A percentile compares a stretch with the other conserved stretches of the same genome.
Evolutionary conservation across 2,329 filamentous ascomycete genomes (phyloP).

Genomic region (Trichoderma cornu-damae): DNA sequence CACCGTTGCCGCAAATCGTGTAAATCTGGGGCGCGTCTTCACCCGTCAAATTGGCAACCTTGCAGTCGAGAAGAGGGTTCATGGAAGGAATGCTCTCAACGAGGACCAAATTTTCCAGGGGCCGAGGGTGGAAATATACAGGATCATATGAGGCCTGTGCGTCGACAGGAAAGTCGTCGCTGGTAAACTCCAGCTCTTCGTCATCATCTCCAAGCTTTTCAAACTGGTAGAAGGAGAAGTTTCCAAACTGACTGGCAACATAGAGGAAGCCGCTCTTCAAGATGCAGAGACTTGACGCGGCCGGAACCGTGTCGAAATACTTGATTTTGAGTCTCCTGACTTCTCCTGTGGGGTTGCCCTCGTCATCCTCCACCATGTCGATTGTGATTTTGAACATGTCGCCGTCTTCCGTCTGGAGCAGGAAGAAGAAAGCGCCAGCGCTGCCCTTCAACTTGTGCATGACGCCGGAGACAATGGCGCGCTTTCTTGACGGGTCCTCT

Average conservation of each 20-base stretch:
- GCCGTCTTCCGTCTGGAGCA: constrained; percentile 94
- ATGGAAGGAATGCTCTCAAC: constrained; percentile 82
- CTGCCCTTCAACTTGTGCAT: constrained; percentile 90
- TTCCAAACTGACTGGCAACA: constrained; percentile 85
- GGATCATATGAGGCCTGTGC: constrained; percentile 66
- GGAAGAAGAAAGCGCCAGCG: constrained; percentile 88
- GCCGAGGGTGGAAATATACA: constrained; percentile 78
- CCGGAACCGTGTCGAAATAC: constrained; percentile 94
- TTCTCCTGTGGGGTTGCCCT: constrained; percentile 72
- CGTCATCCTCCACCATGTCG: constrained; percentile 78
- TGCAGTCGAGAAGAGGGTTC: constrained; percentile 87
- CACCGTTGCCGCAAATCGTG: constrained; percentile 80
- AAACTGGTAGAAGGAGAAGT: constrained; percentile 94
- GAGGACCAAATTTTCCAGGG: constrained; percentile 73
- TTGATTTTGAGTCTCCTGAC: constrained; percentile 85
- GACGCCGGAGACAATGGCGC: constrained; percentile 82
- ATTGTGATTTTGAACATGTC: constrained; percentile 96
- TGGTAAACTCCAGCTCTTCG: constrained; percentile 79
- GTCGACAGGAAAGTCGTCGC: constrained; percentile 76
- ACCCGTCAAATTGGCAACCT: constrained; percentile 81
- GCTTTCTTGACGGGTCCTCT: constrained; percentile 87
- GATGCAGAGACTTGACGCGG: constrained; percentile 83
- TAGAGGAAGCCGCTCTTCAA: constrained; percentile 95
- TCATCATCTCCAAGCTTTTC: constrained; percentile 96
- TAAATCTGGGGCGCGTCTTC: constrained; percentile 98